A percentile compares a stretch with the other conserved stretches of the same genome.
These are phyloP conservation scores for Lophiotrema nucula DNA, from an alignment of 495 filamentous ascomycete genomes.

Conservation along the genomic window DNA sequence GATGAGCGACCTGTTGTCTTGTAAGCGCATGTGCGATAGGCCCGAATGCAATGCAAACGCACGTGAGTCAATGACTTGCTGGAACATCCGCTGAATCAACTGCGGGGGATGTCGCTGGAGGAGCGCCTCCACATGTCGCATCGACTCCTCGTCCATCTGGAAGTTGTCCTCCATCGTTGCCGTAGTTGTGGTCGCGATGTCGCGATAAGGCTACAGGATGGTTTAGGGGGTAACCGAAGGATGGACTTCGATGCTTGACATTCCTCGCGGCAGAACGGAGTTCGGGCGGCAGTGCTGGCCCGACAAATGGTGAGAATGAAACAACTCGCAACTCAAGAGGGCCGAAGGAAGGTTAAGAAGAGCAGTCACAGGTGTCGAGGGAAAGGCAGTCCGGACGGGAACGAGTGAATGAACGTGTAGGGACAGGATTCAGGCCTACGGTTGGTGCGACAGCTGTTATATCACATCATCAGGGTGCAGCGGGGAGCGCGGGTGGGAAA, in stretches of 20 bases:
- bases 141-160: conserved; percentile 26
- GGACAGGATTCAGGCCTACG: conserved; percentile 1
- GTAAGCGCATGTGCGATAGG: too few species aligned
- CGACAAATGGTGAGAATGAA: background rate
- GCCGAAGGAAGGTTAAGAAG: background rate
- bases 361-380: background rate
- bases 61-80: conserved; percentile 24
- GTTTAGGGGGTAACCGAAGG: background rate
- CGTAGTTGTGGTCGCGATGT: background rate
- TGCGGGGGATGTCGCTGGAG: conserved; percentile 23
- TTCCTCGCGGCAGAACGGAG: conserved; percentile 1
- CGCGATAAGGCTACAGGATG: background rate
- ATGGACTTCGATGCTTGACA: background rate
- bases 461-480: conserved; percentile 29
- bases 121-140: conserved; percentile 29
- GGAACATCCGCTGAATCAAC: conserved; percentile 30
- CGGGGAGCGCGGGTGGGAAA: conserved; percentile 23
- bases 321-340: too few species aligned
- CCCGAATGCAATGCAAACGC: conserved; percentile 6
- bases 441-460: conserved; percentile 28
- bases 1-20: conserved; percentile 17
- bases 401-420: conserved; percentile 4
- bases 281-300: background rate
- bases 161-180: conserved; percentile 21
- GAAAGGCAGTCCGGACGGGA: background rate